These are phyloP conservation scores for Spathaspora sp. DNA, from an alignment of 805 yeast species.

Conservation along the genomic window DNA sequence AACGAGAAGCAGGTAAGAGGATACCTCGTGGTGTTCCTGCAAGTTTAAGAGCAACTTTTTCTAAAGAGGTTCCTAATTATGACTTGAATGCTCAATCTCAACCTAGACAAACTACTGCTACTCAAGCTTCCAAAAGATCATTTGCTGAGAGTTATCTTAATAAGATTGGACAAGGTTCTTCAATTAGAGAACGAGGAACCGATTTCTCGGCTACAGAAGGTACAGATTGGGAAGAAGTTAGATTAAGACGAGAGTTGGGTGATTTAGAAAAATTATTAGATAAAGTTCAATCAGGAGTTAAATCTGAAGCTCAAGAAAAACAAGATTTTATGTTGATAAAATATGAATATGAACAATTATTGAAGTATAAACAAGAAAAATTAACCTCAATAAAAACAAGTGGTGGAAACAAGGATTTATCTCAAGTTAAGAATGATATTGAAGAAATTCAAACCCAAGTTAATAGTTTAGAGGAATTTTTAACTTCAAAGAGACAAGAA, in stretches of 20 bases:
- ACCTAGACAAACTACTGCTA: slow-evolving; percentile 16
- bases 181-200: slow-evolving; percentile 47
- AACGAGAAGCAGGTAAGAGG: slow-evolving; percentile 77
- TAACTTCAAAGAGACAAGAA: slow-evolving; percentile 58
- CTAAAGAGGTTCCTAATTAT: slow-evolving; percentile 77
- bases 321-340: slow-evolving; percentile 27
- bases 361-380: slow-evolving; percentile 70
- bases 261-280: slow-evolving; percentile 67
- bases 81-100: slow-evolving; percentile 42
- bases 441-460: slow-evolving; percentile 77
- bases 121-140: slow-evolving; percentile 17
- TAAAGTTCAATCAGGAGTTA: slow-evolving; percentile 37
- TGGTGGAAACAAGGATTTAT: slow-evolving; percentile 29
- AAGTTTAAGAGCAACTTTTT: slow-evolving; percentile 84
- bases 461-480: slow-evolving; percentile 63
- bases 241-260: slow-evolving; percentile 72
- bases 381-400: slow-evolving; percentile 22
- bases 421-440: slow-evolving; percentile 57
- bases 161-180: slow-evolving; percentile 51
- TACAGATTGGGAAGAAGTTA: slow-evolving; percentile 92
- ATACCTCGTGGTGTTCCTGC: slow-evolving; percentile 96
- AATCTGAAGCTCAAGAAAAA: slow-evolving; percentile 14
- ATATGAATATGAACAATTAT: slow-evolving; percentile 76
- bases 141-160: slow-evolving; percentile 56
- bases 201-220: slow-evolving; percentile 70